phyloP scores from a whole-genome alignment of 768 basidiomycete genomes.

The Favolaschia claudopus region DNA sequence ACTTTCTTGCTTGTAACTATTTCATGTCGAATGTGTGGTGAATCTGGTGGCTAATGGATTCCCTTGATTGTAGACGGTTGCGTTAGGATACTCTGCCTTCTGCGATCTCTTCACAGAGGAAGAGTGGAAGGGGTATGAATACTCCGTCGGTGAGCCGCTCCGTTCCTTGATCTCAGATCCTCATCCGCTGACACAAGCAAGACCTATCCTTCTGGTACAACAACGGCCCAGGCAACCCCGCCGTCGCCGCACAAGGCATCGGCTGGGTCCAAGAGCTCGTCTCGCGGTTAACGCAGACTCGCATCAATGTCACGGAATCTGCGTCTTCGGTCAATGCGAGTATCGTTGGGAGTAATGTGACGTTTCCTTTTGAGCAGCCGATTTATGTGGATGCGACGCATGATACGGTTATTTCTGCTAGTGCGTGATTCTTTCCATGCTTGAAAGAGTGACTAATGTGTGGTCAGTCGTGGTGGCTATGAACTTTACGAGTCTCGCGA shows the following conservation, averaged over 20 bases:
- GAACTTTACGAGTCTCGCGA: slow-evolving; percentile 71
- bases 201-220: slow-evolving; percentile 70
- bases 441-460: background rate
- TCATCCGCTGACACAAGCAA: slow-evolving; percentile 18
- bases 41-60: no score
- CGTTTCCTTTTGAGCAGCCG: slow-evolving; percentile 63
- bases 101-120: slow-evolving; percentile 81
- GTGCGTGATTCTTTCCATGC: slow-evolving; percentile 40
- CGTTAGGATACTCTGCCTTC: slow-evolving; percentile 79
- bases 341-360: slow-evolving; percentile 58
- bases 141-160: slow-evolving; percentile 46
- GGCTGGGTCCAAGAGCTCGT: slow-evolving; percentile 78
- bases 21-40: background rate
- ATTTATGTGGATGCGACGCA: slow-evolving; percentile 81
- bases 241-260: slow-evolving; percentile 66
- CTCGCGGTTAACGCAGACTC: slow-evolving; percentile 70
- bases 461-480: slow-evolving; percentile 70
- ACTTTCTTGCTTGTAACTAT: no score
- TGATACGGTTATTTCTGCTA: slow-evolving; percentile 73
- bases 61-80: slow-evolving; percentile 66
- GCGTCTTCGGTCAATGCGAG: slow-evolving; percentile 78
- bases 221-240: slow-evolving; percentile 73
- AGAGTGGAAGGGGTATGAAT: slow-evolving; percentile 84
- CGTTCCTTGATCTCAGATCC: background rate
- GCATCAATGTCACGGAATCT: slow-evolving; percentile 58